Evolutionary conservation across 1,284 basidiomycete genomes (phyloP), one percentile per base, ranked within the genome.

Genomic region (Cutaneotrichosporon sp.): DNA sequence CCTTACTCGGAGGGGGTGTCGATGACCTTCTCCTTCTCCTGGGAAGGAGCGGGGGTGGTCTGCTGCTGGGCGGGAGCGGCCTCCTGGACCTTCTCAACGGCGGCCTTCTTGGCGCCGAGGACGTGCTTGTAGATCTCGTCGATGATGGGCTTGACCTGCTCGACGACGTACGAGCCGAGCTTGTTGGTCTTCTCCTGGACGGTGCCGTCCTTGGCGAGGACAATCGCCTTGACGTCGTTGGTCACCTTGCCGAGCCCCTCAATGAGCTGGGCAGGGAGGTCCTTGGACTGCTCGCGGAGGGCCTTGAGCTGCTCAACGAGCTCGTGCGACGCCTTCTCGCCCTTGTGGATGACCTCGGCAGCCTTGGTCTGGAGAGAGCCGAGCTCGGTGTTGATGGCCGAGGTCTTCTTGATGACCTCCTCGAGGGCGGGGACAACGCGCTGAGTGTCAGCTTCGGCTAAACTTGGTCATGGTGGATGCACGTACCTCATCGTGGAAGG

Each of bases 121-220:
- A 79, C 69, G 63, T 75, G 73, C 60, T 71, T 69, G 72, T 78
- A 76, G 57, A 77, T 73, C 64, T 79, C 72, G 67, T 79, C 77
- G 42, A 79, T 71, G 58, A 78, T 66, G n/a, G 77, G 77, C 66
- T 78, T 77, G 67, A 76, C 74, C 57, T 78, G 71, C 63, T 77
- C 77, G 49, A 76, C 59, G 57, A 79, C 74, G 66, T 80, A 80
- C 43, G 73, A 69, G 8, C 67, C 69, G 56, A 80, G 70, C 71
- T 79, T 77, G 72, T 76, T 76, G 18, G 73, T 72, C 71, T 80
- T 80, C 51, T 79, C 76, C 67, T 77, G 73, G 47, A 78, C 54
- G 45, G 69, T 69, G 38, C 69, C 65, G 27, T 80, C 77, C 68
- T 80, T 78, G 57, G 73, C 69, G 34, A 77, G 71, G 52, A 79